phyloP scores from a whole-genome alignment of 2,329 filamentous ascomycete species.

The Seiridium cupressi region DNA sequence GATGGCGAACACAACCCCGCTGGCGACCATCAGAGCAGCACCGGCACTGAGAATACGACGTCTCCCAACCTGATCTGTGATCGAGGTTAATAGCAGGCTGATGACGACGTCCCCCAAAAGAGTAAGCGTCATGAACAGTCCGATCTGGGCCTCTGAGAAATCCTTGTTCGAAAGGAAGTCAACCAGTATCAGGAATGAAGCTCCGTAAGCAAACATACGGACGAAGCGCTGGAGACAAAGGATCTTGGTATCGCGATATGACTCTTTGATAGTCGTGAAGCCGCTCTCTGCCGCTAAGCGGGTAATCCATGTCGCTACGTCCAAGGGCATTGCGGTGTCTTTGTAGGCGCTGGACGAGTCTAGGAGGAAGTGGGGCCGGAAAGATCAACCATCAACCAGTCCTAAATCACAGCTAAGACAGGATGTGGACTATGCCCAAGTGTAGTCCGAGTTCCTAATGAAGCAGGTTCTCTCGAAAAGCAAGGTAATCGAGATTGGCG shows the following conservation, averaged over 20 bases:
- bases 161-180: constrained; percentile 35
- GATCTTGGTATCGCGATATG: neutral
- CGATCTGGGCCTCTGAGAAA: constrained; percentile 36
- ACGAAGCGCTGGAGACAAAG: neutral
- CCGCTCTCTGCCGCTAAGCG: neutral
- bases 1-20: constrained; percentile 35
- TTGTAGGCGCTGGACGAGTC: no score
- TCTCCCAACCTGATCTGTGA: constrained; percentile 37
- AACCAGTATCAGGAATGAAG: neutral
- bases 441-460: no score
- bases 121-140: constrained; percentile 44
- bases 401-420: no score
- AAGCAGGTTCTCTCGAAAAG: no score
- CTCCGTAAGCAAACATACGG: neutral
- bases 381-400: no score
- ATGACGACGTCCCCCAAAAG: constrained; percentile 40
- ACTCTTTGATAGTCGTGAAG: neutral
- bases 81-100: constrained; percentile 38
- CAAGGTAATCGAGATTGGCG: no score
- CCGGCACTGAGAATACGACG: constrained; percentile 34
- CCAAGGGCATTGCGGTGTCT: neutral
- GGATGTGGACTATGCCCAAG: no score
- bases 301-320: neutral
- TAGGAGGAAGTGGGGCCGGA: no score
- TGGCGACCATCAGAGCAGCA: constrained; percentile 33